Evolutionary conservation across 2,329 filamentous ascomycete species (phyloP).

Genomic region (Fusarium succisae): DNA sequence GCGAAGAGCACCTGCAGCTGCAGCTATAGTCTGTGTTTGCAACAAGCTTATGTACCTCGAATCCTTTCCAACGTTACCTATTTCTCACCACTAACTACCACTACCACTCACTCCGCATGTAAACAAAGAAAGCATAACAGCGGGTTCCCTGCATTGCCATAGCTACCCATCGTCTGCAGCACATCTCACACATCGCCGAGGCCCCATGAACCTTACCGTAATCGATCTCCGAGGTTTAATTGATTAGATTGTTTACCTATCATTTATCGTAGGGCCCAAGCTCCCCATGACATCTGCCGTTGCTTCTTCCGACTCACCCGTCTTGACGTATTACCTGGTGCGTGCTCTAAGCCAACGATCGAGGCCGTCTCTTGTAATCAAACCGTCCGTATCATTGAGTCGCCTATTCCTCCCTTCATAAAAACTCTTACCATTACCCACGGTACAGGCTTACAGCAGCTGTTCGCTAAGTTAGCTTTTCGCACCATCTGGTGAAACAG

Average conservation of each 20-base stretch:
- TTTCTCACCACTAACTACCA: constrained; percentile 13
- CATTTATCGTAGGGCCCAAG: constrained; percentile 1
- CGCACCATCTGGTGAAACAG: constrained; percentile 24
- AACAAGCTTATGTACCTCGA: constrained; percentile 18
- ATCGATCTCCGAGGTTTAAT: constrained; percentile 14
- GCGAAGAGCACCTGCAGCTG: constrained; percentile 10
- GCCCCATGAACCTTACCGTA: background rate
- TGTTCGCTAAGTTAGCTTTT: constrained; percentile 43
- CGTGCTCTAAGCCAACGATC: constrained; percentile 30
- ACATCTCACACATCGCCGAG: constrained; percentile 10
- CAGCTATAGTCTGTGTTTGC: constrained; percentile 5
- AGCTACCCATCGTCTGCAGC: constrained; percentile 13
- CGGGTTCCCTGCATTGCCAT: constrained; percentile 16
- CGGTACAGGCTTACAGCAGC: background rate
- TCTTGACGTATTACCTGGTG: constrained; percentile 10
- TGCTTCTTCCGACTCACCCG: background rate
- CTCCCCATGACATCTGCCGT: constrained; percentile 11
- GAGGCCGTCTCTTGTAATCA: constrained; percentile 37
- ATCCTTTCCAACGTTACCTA: background rate
- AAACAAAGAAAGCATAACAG: constrained; percentile 34
- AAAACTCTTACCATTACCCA: constrained; percentile 14
- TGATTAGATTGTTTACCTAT: background rate
- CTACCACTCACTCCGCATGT: constrained; percentile 13
- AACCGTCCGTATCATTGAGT: constrained; percentile 33
- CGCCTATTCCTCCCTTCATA: constrained; percentile 40